A percentile compares a stretch with the other conserved stretches of the same genome.
Conservation (phyloP, 768 basidiomycete species). For the Rossbeevera mucosa region DNA sequence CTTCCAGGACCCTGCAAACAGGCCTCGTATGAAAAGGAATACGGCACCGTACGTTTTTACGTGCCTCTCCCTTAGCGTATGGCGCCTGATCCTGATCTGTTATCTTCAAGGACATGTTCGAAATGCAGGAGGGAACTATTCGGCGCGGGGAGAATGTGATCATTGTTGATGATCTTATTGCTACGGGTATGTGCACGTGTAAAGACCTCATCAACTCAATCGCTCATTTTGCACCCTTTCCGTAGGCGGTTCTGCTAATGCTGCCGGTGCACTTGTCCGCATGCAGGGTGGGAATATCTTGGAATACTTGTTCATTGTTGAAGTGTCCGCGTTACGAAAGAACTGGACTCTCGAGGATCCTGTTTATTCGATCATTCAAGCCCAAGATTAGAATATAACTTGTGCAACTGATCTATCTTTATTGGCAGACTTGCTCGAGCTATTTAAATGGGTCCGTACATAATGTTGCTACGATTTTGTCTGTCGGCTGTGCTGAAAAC, state of each 20-base stretch:
- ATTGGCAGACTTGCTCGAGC: slow-evolving; percentile 8
- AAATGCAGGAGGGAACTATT: slow-evolving; percentile 90
- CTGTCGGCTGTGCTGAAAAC: neutral
- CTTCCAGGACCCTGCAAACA: slow-evolving; percentile 81
- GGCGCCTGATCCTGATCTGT: slow-evolving; percentile 6
- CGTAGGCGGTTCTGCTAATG: slow-evolving; percentile 86
- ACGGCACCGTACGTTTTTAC: slow-evolving; percentile 61
- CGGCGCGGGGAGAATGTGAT: slow-evolving; percentile 77
- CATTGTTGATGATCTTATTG: slow-evolving; percentile 92
- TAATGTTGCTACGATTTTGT: neutral
- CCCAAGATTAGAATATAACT: slow-evolving; percentile 49
- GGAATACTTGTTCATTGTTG: slow-evolving; percentile 94
- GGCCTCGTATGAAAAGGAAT: slow-evolving; percentile 87
- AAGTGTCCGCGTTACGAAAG: slow-evolving; percentile 68
- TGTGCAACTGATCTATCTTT: slow-evolving; percentile 14
- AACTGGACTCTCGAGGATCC: slow-evolving; percentile 73
- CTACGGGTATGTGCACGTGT: slow-evolving; percentile 63
- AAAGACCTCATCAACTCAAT: neutral
- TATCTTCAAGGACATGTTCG: slow-evolving; percentile 73
- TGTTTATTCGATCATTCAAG: slow-evolving; percentile 84
- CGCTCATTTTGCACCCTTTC: slow-evolving; percentile 4
- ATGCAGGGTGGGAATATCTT: slow-evolving; percentile 80
- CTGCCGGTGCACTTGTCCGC: slow-evolving; percentile 84
- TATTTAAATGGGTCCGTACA: slow-evolving; percentile 6
- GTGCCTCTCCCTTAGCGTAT: neutral